Evolutionary conservation across 257 asterid genomes (phyloP).

Genomic region (Leonotis leonurus): DNA sequence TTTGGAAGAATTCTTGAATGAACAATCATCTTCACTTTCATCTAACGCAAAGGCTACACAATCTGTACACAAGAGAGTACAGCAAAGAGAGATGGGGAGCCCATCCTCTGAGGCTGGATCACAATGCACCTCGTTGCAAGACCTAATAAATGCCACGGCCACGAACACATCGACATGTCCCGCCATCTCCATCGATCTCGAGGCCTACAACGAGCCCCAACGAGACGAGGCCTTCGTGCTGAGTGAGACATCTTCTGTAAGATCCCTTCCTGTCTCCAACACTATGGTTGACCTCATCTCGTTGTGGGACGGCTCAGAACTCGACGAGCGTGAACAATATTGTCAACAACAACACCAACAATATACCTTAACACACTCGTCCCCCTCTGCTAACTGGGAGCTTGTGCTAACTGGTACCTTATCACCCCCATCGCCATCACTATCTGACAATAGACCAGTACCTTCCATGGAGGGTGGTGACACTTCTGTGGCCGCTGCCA

Average conservation of each 20-base stretch:
- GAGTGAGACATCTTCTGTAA: constrained; percentile 43
- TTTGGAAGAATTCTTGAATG: constrained; percentile 62
- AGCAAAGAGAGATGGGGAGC: constrained; percentile 9
- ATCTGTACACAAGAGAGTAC: not conserved
- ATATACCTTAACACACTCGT: not conserved
- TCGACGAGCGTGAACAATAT: constrained; percentile 16
- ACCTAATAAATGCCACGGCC: constrained; percentile 59
- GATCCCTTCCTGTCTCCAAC: constrained; percentile 47
- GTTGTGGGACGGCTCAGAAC: constrained; percentile 43
- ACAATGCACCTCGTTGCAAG: constrained; percentile 48
- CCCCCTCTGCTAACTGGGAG: constrained; percentile 47
- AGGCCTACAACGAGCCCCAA: constrained; percentile 37
- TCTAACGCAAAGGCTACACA: constrained; percentile 22
- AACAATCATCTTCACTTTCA: constrained; percentile 53
- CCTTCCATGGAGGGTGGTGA: not conserved
- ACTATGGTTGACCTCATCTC: constrained; percentile 56
- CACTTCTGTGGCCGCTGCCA: not conserved
- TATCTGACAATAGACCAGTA: not conserved
- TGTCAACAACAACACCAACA: constrained; percentile 6
- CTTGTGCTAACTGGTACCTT: constrained; percentile 34
- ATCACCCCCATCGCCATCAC: not conserved
- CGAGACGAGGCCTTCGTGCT: constrained; percentile 26
- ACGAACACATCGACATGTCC: constrained; percentile 27
- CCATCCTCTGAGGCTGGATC: constrained; percentile 29
- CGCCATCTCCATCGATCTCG: constrained; percentile 63